Evolutionary conservation across 805 yeast species (phyloP), one percentile per base, ranked within the genome.

Genomic region (Starmera pachycereana): DNA sequence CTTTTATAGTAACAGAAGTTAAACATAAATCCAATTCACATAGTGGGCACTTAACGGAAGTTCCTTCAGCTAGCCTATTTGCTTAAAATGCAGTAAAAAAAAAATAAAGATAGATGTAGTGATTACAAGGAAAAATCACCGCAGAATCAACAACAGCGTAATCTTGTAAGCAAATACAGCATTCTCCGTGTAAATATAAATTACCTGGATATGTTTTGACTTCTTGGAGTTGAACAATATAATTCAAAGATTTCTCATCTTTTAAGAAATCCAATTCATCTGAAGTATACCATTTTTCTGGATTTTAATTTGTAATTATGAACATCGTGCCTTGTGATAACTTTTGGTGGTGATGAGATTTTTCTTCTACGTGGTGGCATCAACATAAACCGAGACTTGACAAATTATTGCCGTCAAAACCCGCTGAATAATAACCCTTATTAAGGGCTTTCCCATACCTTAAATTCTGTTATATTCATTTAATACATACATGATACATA

Each of bases 1-100:
- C 13, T 32, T 11, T 38, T 38, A 25, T 41, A 41, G 16, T 9
- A 41, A 10, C 29, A 30, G 16, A 35, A 41, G 10, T 33, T n/a
- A n/a, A n/a, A n/a, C n/a, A n/a, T n/a, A 38, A n/a, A 16, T 27
- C 36, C 32, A 41, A 35, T 12, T 38, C 9, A 14, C 44, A 41
- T 28, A 41, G 6, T 25, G 33, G 36, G 36, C 44, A 41, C 29
- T 25, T 33, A 12, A 33, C 12, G 6, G 9, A 3, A 7, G 29
- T 9, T 12, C 25, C 9, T 22, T 22, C 27, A 22, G 2, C 9
- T 8, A 22, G 9, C 27, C 27, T 4, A 2, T 22, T 22, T 8
- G 9, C 27, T 8, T 22, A 6, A 14, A 14, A 4, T 2, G 12
- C 12, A 14, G 12, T 22, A 25, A 37, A 14, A 25, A 37, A 14